Evolutionary conservation across 768 basidiomycete genomes (phyloP).

Genomic region (Boletus vinaceobasis): DNA sequence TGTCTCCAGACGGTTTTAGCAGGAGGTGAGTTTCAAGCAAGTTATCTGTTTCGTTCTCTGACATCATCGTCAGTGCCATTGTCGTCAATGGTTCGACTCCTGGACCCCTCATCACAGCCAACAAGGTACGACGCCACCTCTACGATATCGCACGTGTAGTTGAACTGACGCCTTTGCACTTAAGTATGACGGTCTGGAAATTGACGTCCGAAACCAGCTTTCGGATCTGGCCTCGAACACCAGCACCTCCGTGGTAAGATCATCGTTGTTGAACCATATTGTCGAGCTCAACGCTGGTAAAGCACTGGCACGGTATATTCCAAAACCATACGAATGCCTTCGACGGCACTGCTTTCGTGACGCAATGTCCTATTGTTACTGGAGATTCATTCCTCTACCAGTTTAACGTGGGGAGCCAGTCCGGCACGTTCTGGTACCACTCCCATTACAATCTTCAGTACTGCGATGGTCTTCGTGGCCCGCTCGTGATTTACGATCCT

Average conservation of each 20-base stretch:
- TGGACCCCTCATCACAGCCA: conserved; percentile 39
- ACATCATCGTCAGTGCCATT: conserved; percentile 30
- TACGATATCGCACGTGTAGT: neutral
- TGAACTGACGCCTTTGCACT: neutral
- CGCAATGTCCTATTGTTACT: conserved; percentile 42
- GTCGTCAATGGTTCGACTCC: conserved; percentile 41
- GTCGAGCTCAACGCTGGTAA: neutral
- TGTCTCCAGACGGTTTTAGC: conserved; percentile 43
- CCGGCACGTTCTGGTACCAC: conserved; percentile 47
- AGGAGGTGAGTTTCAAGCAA: conserved; percentile 21
- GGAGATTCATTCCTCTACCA: conserved; percentile 40
- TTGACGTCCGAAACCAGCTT: conserved; percentile 41
- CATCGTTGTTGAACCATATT: neutral
- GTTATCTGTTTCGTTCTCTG: neutral
- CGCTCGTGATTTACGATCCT: conserved; percentile 45
- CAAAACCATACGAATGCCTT: conserved; percentile 41
- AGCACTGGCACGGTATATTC: conserved; percentile 49
- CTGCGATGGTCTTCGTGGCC: conserved; percentile 53
- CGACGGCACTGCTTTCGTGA: conserved; percentile 47
- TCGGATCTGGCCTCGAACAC: conserved; percentile 37
- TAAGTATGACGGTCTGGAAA: conserved; percentile 38
- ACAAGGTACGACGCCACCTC: conserved; percentile 27
- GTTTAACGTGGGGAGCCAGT: conserved; percentile 26
- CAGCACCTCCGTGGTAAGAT: conserved; percentile 40
- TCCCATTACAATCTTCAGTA: conserved; percentile 49